Evolutionary conservation across 73 alveolate species (phyloP), one percentile per base, ranked within the genome.

Genomic region (Blepharisma japonicum): DNA sequence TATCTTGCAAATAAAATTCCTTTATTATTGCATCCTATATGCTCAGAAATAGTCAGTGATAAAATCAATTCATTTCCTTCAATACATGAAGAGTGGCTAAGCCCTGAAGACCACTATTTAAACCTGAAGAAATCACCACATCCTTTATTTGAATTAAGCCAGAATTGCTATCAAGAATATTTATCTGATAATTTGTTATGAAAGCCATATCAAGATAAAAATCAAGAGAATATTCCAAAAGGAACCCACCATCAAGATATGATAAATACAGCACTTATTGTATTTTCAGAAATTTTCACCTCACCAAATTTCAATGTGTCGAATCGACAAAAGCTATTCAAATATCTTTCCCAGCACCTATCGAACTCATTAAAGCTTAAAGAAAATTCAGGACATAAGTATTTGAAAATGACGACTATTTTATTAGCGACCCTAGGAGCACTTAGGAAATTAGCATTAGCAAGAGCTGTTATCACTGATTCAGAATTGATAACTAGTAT

Each of bases 321-420:
- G 47, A 61, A 61, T 39, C 14, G 74, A 61, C 74, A 61, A 61
- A 61, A 61, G 23, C 74, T 61, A 14, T 61, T 61, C 5, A 8
- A 14, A 39, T 61, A 14, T 61, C 14, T 61, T 20, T 61, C 74
- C 4, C 74, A 61, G 74, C 74, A 61, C 47, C 47, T 61, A 39
- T 8, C 47, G 2, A 61, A n/a, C 5, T n/a, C 74, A 61, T 14
- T 25, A 25, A 61, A 61, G 47, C 49, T 9, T 2, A 61, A 61
- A 61, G 74, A 61, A 14, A 9, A 8, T 25, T 9, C 38, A 61
- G 42, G 0, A 1, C 18, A 9, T 39, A 61, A 61, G 47, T 61
- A 18, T 25, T 14, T 14, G 18, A 61, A 61, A 61, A 25, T 61
- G 18, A 14, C 47, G 4, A 61, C 74, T 20, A 61, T 61, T 20